Evolutionary conservation across 139 green algal species (phyloP).

Genomic region (Edaphochlamys debaryana): DNA sequence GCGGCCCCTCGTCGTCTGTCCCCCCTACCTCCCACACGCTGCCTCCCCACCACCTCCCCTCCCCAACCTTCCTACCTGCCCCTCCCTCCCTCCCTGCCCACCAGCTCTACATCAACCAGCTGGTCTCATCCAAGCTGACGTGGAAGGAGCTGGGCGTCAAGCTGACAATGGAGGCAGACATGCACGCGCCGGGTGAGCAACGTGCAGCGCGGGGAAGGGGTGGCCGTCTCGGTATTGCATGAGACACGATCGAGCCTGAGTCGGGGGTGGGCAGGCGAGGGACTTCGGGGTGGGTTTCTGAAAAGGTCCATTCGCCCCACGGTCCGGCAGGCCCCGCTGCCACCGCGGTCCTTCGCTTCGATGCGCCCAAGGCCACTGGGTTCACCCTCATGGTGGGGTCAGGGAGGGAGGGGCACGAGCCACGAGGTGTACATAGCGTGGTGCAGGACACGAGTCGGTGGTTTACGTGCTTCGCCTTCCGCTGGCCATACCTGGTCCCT

Average conservation of each 20-base stretch:
- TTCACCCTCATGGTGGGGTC: constrained; percentile 41
- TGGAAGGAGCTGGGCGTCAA: constrained; percentile 38
- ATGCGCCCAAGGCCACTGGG: neutral
- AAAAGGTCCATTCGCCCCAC: no score
- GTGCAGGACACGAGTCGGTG: no score
- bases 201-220: no score
- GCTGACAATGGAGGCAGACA: constrained; percentile 39
- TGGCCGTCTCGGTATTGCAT: no score
- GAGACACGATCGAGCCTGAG: no score
- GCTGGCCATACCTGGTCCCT: no score
- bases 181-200: constrained; percentile 36
- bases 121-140: constrained; percentile 31
- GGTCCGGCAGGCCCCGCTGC: constrained; percentile 13
- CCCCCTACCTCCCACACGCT: no score
- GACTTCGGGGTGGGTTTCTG: neutral
- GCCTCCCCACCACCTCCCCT: neutral
- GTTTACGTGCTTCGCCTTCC: no score
- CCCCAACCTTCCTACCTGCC: neutral
- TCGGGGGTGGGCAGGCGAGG: neutral
- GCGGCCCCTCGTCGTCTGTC: no score
- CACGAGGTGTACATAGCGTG: no score
- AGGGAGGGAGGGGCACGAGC: no score
- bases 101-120: constrained; percentile 54
- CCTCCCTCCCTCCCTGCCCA: neutral
- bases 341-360: constrained; percentile 10